A percentile compares a stretch with the other conserved stretches of the same genome.
phyloP scores from a whole-genome alignment of 2,329 filamentous ascomycete genomes.

The Rhinocladiella mackenziei region DNA sequence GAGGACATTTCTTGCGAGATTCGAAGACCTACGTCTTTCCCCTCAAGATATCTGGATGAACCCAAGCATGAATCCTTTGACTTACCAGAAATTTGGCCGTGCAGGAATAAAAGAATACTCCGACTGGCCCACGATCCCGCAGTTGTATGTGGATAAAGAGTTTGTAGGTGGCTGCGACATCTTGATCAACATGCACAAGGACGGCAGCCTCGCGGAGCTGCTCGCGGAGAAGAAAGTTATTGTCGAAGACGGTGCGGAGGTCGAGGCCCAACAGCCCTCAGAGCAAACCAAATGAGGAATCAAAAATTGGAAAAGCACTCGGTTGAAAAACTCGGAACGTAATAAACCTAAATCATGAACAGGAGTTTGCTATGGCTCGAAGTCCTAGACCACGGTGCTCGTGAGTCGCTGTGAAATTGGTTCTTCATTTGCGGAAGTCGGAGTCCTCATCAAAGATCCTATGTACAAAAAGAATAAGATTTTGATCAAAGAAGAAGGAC shows the following conservation, averaged over 20 bases:
- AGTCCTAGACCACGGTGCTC: too few species aligned
- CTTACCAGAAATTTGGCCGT: not conserved
- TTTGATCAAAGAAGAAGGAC: too few species aligned
- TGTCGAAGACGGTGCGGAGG: conserved; percentile 49
- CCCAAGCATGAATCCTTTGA: not conserved
- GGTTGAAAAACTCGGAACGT: too few species aligned
- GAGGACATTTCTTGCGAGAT: not conserved
- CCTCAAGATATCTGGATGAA: too few species aligned
- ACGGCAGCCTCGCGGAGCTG: conserved; percentile 85
- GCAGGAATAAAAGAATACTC: conserved; percentile 99
- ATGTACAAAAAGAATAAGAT: too few species aligned
- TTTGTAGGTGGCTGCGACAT: conserved; percentile 99
- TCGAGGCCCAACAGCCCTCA: conserved; percentile 23
- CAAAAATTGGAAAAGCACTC: not conserved
- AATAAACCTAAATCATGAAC: too few species aligned
- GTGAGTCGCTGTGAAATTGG: too few species aligned
- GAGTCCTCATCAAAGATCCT: too few species aligned
- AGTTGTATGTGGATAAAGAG: conserved; percentile 91
- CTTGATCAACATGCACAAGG: conserved; percentile 93
- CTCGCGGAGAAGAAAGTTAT: conserved; percentile 90
- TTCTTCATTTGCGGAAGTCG: too few species aligned
- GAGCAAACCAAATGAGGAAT: conserved; percentile 1
- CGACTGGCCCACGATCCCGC: conserved; percentile 97
- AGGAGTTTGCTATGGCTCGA: too few species aligned
- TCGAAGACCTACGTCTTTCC: not conserved